These are phyloP conservation scores for Apiotrichum sp. DNA, from an alignment of 1,284 basidiomycete genomes.

Conservation along the genomic window DNA sequence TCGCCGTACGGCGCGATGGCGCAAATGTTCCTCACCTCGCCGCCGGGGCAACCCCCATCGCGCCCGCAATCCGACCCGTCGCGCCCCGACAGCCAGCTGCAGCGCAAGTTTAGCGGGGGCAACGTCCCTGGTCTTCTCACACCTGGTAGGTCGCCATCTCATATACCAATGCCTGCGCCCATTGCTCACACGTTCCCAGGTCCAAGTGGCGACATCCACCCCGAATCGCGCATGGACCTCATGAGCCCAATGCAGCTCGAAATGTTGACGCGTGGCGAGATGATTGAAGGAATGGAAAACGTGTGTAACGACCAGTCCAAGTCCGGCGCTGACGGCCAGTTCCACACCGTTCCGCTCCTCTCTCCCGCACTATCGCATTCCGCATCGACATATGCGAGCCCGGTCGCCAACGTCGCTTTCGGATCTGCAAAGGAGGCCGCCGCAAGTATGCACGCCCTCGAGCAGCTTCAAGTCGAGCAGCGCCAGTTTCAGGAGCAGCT, in stretches of 20 bases:
- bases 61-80: constrained; percentile 1
- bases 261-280: constrained; percentile 29
- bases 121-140: constrained; percentile 20
- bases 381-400: constrained; percentile 28
- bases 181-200: constrained; percentile 18
- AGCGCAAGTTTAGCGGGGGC: constrained; percentile 6
- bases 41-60: constrained; percentile 9
- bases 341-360: constrained; percentile 32
- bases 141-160: constrained; percentile 26
- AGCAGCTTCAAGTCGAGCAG: constrained; percentile 42
- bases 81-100: constrained; percentile 3
- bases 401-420: constrained; percentile 21
- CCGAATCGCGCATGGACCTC: constrained; percentile 32
- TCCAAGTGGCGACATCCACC: constrained; percentile 39
- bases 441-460: constrained; percentile 23
- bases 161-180: neutral
- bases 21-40: constrained; percentile 36
- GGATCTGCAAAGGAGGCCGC: constrained; percentile 7
- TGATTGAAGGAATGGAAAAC: constrained; percentile 27
- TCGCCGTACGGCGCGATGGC: constrained; percentile 31
- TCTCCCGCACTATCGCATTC: constrained; percentile 37
- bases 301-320: constrained; percentile 17
- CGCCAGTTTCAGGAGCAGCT: constrained; percentile 43
- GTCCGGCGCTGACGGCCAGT: constrained; percentile 11
- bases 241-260: constrained; percentile 44